These are phyloP conservation scores for Rhypophila decipiens DNA, from an alignment of 495 filamentous ascomycete genomes.

Conservation along the genomic window DNA sequence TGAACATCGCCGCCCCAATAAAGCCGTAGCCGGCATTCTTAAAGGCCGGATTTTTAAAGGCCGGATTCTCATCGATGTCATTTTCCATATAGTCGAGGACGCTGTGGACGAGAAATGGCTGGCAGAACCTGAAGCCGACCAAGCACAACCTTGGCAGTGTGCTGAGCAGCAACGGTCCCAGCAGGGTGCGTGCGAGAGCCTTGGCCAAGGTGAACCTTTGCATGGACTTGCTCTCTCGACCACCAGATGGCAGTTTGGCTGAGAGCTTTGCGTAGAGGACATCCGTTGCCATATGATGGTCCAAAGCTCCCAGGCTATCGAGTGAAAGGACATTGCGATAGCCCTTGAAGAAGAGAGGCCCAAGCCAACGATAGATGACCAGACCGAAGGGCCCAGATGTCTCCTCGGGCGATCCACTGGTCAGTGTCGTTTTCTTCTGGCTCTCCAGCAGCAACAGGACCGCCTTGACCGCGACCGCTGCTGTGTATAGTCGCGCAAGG, in stretches of 20 bases:
- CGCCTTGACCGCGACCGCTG: constrained; percentile 37
- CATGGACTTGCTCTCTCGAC: background rate
- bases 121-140: constrained; percentile 47
- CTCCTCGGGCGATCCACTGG: constrained; percentile 41
- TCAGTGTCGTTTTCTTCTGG: constrained; percentile 34
- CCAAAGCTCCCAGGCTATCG: constrained; percentile 6
- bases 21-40: constrained; percentile 21
- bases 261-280: background rate
- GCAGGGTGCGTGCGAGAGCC: constrained; percentile 4
- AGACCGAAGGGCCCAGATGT: constrained; percentile 14
- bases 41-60: constrained; percentile 22
- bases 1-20: constrained; percentile 16
- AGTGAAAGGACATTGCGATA: background rate
- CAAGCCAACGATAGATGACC: background rate
- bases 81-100: constrained; percentile 37
- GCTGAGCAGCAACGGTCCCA: constrained; percentile 16
- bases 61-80: constrained; percentile 31
- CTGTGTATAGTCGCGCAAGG: constrained; percentile 37
- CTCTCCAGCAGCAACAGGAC: constrained; percentile 45
- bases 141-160: constrained; percentile 14
- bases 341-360: background rate
- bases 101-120: constrained; percentile 55
- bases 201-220: constrained; percentile 10
- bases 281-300: constrained; percentile 39
- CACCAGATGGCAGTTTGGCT: constrained; percentile 3